Evolutionary conservation across 2,329 filamentous ascomycete species (phyloP).

Genomic region (Pleurostoma richardsiae): DNA sequence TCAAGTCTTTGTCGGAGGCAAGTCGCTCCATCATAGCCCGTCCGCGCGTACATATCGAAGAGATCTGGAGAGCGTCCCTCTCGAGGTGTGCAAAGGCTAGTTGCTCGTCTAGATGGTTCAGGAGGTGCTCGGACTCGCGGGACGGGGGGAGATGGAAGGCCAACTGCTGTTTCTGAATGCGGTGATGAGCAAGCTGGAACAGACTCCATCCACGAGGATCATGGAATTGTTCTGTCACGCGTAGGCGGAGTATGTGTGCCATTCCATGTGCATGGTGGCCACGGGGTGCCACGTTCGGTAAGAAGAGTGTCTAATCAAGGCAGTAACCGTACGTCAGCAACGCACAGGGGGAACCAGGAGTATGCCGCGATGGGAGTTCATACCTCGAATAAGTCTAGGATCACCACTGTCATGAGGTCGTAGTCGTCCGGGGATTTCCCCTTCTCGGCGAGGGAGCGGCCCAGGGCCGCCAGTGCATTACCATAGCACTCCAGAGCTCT

Average conservation of each 20-base stretch:
- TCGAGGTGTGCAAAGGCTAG: constrained; percentile 19
- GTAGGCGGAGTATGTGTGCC: constrained; percentile 30
- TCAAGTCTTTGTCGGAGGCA: constrained; percentile 3
- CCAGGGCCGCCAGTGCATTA: constrained; percentile 24
- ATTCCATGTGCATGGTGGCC: constrained; percentile 31
- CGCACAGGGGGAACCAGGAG: not conserved
- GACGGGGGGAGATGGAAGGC: constrained; percentile 20
- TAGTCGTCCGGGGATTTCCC: constrained; percentile 29
- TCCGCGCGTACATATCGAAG: constrained; percentile 21
- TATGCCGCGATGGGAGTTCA: not conserved
- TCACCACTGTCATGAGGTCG: constrained; percentile 31
- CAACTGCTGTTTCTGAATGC: constrained; percentile 31
- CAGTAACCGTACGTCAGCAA: not conserved
- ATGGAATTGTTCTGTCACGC: constrained; percentile 26
- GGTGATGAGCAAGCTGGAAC: constrained; percentile 31
- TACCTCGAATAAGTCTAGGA: constrained; percentile 34
- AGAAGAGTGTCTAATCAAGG: constrained; percentile 23
- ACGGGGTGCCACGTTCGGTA: constrained; percentile 14
- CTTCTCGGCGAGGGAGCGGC: constrained; percentile 20
- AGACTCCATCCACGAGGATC: constrained; percentile 30
- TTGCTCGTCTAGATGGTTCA: constrained; percentile 22
- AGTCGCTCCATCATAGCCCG: constrained; percentile 15
- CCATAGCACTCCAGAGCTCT: constrained; percentile 28
- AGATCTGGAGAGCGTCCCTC: constrained; percentile 19
- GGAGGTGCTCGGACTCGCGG: constrained; percentile 20